Conservation (phyloP, 345 rosid species). For the Cochlearia excelsa region DNA sequence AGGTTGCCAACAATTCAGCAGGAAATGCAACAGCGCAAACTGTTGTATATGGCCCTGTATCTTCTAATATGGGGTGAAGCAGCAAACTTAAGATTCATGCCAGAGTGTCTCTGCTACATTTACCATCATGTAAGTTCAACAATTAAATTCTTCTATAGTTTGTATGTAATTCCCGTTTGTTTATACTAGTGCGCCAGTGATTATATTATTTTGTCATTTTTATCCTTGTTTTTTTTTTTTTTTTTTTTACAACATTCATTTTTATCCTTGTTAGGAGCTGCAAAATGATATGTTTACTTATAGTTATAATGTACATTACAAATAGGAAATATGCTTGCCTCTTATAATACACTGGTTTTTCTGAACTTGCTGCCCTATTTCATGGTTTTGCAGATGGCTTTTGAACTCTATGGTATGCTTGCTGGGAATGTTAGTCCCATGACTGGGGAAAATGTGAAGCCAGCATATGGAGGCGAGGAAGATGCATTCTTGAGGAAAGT, state of each 20-base stretch:
- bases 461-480: conserved; percentile 96
- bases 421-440: conserved; percentile 97
- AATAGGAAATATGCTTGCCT: conserved; percentile 8
- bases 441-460: conserved; percentile 98
- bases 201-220: not conserved
- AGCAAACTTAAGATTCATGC: conserved; percentile 98
- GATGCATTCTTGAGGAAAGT: conserved; percentile 94
- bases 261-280: too few relatives aligned
- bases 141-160: conserved; percentile 9
- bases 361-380: not conserved
- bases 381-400: conserved; percentile 72
- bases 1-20: conserved; percentile 99
- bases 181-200: not conserved
- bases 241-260: too few relatives aligned
- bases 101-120: conserved; percentile 97
- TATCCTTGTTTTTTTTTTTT: not conserved
- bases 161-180: conserved; percentile 12
- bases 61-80: conserved; percentile 99
- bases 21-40: conserved; percentile 96
- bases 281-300: not conserved
- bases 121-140: conserved; percentile 87
- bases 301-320: not conserved
- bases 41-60: conserved; percentile 91
- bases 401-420: conserved; percentile 94
- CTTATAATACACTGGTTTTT: not conserved